Evolutionary conservation across 495 filamentous ascomycete genomes (phyloP).

Genomic region (Darksidea phi): DNA sequence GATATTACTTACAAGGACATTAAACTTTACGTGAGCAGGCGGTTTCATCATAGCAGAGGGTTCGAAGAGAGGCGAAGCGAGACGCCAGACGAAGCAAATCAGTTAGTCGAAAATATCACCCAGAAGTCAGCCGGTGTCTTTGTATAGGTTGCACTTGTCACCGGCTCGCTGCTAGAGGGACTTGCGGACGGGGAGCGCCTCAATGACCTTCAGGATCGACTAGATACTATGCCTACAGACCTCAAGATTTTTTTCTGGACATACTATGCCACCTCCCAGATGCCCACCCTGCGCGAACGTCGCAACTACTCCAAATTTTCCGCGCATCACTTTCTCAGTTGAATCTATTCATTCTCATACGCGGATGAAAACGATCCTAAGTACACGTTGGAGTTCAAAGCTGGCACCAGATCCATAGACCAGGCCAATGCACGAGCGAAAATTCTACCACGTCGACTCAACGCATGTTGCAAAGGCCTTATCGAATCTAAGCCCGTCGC

Average conservation of each 20-base stretch:
- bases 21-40: constrained; percentile 3
- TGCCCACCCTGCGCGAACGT: neutral
- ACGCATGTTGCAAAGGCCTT: constrained; percentile 20
- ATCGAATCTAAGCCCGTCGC: constrained; percentile 3
- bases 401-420: neutral
- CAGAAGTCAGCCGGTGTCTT: constrained; percentile 28
- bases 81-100: neutral
- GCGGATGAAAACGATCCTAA: constrained; percentile 16
- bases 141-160: constrained; percentile 26
- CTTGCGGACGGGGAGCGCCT: constrained; percentile 13
- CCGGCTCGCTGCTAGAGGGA: constrained; percentile 19
- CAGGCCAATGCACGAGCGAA: constrained; percentile 10
- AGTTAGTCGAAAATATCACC: constrained; percentile 14
- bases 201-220: constrained; percentile 7
- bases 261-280: constrained; percentile 6
- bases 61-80: neutral
- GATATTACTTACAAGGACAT: constrained; percentile 25
- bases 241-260: constrained; percentile 21
- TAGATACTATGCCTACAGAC: constrained; percentile 14
- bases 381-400: neutral
- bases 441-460: constrained; percentile 9
- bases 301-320: constrained; percentile 7
- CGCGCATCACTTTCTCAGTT: neutral
- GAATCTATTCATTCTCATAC: constrained; percentile 7
- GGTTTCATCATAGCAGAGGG: neutral